A percentile compares a stretch with the other conserved stretches of the same genome.
These are phyloP conservation scores for Phaseolus lunatus DNA, from an alignment of 306 rosid species.

Conservation along the genomic window DNA sequence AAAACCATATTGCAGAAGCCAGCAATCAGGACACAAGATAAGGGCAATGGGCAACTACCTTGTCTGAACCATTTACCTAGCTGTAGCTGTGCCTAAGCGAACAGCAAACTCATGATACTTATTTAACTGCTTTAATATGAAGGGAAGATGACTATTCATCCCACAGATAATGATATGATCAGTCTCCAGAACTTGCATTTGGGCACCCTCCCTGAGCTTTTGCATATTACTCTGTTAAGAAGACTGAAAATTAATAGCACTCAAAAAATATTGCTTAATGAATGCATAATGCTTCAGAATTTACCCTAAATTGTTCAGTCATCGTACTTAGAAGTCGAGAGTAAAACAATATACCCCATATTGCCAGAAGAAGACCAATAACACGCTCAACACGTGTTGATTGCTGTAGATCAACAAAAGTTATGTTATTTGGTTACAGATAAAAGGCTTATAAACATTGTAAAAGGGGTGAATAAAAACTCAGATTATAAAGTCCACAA, in stretches of 20 bases:
- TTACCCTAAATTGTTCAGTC: slow-evolving; percentile 98
- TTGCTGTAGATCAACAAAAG: slow-evolving; percentile 66
- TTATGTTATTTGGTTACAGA: slow-evolving; percentile 21
- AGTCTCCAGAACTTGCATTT: slow-evolving; percentile 87
- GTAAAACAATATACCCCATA: slow-evolving; percentile 97
- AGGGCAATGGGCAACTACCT: slow-evolving; percentile 44
- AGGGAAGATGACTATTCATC: slow-evolving; percentile 81
- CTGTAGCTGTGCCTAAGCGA: slow-evolving; percentile 93
- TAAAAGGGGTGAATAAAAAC: slow-evolving; percentile 17
- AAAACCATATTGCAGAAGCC: slow-evolving; percentile 46
- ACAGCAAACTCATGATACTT: slow-evolving; percentile 85
- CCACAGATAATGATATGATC: slow-evolving; percentile 99
- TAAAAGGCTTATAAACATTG: slow-evolving; percentile 39
- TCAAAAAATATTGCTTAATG: slow-evolving; percentile 31
- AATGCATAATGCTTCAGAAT: slow-evolving; percentile 38
- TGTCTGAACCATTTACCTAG: slow-evolving; percentile 71
- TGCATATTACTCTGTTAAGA: slow-evolving; percentile 84
- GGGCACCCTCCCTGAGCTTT: slow-evolving; percentile 94
- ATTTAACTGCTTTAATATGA: slow-evolving; percentile 88
- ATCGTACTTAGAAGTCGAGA: slow-evolving; percentile 89
- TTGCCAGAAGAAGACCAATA: slow-evolving; percentile 89
- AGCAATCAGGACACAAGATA: slow-evolving; percentile 43
- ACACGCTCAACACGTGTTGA: slow-evolving; percentile 88
- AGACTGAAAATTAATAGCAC: slow-evolving; percentile 46
- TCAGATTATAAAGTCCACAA: slow-evolving; percentile 40